Base-by-base conservation (phyloP, 2,329 filamentous ascomycete genomes). In the Pleoardoris graminearum region DNA sequence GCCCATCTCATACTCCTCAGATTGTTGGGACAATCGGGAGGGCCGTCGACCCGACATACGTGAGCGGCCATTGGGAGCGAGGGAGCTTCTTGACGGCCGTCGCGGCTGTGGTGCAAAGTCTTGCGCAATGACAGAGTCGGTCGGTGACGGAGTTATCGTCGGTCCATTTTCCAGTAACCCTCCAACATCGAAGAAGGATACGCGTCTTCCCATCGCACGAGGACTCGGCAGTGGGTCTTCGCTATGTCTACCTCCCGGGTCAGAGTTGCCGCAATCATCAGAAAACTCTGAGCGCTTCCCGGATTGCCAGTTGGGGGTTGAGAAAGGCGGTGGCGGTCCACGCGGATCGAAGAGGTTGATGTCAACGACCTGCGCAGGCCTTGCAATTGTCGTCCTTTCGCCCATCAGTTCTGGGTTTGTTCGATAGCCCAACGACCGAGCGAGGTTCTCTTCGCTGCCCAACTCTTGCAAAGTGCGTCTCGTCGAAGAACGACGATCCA, bases 401-500 rank as follows among this genome's bases (percentile, higher is more conserved):
- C 76, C 76, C 36, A 76, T 68, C 44, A 85, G 69, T 14, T 81
- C 78, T 4, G 81, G 75, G 12, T 80, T 77, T 27, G 85, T 80
- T 11, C 88, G 83, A 33, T 93, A 84, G 7, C 93, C 92, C 3
- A 96, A 66, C 54, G 87, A 89, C 45, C 88, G 81, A 4, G 95
- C 91, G 1, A 97, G 82, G 68, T 97, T 91, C 67, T 95, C 91
- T 63, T 97, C 93, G 62, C 91, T 96, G 37, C 90, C 91, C 86
- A 89, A 93, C 50, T 89, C 84, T 44, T 84, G 82, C 77, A 81
- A 57, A 72, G 89, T 91, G 2, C 82, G 81, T 3, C 82, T 76
- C 11, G 80, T 76, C 1, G 86, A 85, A 14, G 80, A 80, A 55
- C 84, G 82, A 56, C 84, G 82, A 48, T 79, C 77, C 50, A 77